phyloP scores from a whole-genome alignment of 2,329 filamentous ascomycete genomes.

The Pleurostoma richardsiae region DNA sequence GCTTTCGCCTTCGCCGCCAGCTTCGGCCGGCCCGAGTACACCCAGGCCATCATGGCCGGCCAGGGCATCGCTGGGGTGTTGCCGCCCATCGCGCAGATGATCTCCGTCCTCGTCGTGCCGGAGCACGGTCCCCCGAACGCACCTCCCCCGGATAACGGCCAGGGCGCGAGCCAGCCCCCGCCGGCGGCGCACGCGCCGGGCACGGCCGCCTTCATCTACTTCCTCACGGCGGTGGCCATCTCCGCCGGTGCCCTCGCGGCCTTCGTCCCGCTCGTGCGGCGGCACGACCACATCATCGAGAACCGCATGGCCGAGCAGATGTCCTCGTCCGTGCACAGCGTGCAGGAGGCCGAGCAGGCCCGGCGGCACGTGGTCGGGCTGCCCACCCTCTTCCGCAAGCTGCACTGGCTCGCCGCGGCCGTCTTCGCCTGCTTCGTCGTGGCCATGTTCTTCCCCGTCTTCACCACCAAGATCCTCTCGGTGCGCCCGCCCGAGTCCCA shows the following conservation, averaged over 20 bases:
- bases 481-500: slow-evolving; percentile 25
- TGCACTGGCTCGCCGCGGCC: slow-evolving; percentile 71
- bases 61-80: slow-evolving; percentile 90
- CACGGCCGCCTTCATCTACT: slow-evolving; percentile 82
- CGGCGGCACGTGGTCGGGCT: slow-evolving; percentile 50
- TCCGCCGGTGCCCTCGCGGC: slow-evolving; percentile 65
- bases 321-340: slow-evolving; percentile 42
- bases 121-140: slow-evolving; percentile 17
- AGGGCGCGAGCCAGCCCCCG: slow-evolving; percentile 14
- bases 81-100: slow-evolving; percentile 80
- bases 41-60: slow-evolving; percentile 92
- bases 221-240: slow-evolving; percentile 78
- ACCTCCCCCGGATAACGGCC: background rate
- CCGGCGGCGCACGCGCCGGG: slow-evolving; percentile 31
- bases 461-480: slow-evolving; percentile 65
- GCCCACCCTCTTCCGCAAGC: slow-evolving; percentile 64
- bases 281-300: slow-evolving; percentile 50
- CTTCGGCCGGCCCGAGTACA: slow-evolving; percentile 84
- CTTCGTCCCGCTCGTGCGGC: slow-evolving; percentile 67
- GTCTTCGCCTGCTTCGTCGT: slow-evolving; percentile 77
- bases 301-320: slow-evolving; percentile 41
- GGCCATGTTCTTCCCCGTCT: slow-evolving; percentile 94
- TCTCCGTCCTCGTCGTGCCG: slow-evolving; percentile 68
- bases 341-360: slow-evolving; percentile 48
- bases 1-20: slow-evolving; percentile 86